Evolutionary conservation across 495 filamentous ascomycete genomes (phyloP).

Genomic region (Eremomyces bilateralis): DNA sequence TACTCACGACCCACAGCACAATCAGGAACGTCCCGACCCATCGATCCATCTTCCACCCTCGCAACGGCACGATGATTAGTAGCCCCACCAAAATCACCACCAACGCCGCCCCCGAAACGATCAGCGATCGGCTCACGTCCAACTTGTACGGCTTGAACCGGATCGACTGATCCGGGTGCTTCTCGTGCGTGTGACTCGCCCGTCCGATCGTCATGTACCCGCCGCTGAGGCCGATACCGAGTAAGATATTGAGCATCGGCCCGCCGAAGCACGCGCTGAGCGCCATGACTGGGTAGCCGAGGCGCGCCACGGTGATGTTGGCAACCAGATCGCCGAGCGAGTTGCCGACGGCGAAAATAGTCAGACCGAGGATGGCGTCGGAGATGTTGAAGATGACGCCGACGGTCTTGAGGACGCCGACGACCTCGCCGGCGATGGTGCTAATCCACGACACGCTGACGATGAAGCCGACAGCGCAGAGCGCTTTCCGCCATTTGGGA

Average conservation of each 20-base stretch:
- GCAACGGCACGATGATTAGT: conserved; percentile 61
- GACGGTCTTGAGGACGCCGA: conserved; percentile 81
- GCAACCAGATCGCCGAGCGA: conserved; percentile 87
- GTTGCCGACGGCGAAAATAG: conserved; percentile 92
- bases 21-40: conserved; percentile 67
- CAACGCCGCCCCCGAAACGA: conserved; percentile 63
- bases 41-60: conserved; percentile 75
- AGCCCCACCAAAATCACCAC: conserved; percentile 60
- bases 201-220: conserved; percentile 56
- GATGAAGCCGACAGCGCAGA: conserved; percentile 78
- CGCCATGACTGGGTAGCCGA: conserved; percentile 96
- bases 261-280: conserved; percentile 90
- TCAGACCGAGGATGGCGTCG: conserved; percentile 88
- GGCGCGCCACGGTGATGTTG: conserved; percentile 75
- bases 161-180: conserved; percentile 33
- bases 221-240: conserved; percentile 79
- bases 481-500: conserved; percentile 44
- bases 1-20: conserved; percentile 69
- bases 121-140: conserved; percentile 57
- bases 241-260: conserved; percentile 90
- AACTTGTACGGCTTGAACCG: conserved; percentile 41
- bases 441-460: conserved; percentile 91
- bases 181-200: conserved; percentile 28
- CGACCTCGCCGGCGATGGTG: conserved; percentile 88
- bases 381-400: conserved; percentile 85